Evolutionary conservation across 208 protist genomes (phyloP).

Genomic region (Leishmania amazonensis): DNA sequence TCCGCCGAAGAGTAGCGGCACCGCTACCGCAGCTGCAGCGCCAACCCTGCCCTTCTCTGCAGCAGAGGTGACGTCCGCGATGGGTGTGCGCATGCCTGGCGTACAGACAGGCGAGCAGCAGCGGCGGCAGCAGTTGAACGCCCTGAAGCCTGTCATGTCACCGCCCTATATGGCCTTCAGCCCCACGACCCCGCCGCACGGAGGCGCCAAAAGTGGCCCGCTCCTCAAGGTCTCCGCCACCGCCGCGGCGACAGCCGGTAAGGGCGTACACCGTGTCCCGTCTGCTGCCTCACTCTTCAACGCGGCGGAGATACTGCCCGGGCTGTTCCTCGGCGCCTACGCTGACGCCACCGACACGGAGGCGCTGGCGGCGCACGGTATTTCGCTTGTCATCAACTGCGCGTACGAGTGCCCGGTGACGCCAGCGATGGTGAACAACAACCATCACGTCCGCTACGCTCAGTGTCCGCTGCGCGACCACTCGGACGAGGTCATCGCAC

Average conservation of each 20-base stretch:
- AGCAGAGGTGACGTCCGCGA: background rate
- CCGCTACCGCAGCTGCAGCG: background rate
- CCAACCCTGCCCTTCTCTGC: background rate
- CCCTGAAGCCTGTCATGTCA: background rate
- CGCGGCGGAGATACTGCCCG: conserved; percentile 66
- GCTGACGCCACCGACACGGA: conserved; percentile 42
- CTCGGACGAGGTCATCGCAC: conserved; percentile 66
- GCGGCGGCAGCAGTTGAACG: background rate
- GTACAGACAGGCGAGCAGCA: background rate
- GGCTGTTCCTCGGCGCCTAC: conserved; percentile 70
- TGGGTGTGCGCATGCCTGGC: background rate
- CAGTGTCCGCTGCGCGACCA: conserved; percentile 68
- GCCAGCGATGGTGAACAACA: conserved; percentile 39
- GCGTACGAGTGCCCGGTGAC: conserved; percentile 58
- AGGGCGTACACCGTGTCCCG: background rate
- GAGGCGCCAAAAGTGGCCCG: background rate
- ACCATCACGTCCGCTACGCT: conserved; percentile 50
- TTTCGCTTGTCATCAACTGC: conserved; percentile 79
- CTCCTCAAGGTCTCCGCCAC: background rate
- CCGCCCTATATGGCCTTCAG: background rate
- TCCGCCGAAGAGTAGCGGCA: background rate
- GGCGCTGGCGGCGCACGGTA: conserved; percentile 38
- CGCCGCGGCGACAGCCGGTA: background rate
- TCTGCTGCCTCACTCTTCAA: conserved; percentile 27
- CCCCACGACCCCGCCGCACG: background rate